Percentiles rank a stretch among this genome's conserved stretches.
Conservation (phyloP, 345 rosid species). For the Capsella bursapastoris region DNA sequence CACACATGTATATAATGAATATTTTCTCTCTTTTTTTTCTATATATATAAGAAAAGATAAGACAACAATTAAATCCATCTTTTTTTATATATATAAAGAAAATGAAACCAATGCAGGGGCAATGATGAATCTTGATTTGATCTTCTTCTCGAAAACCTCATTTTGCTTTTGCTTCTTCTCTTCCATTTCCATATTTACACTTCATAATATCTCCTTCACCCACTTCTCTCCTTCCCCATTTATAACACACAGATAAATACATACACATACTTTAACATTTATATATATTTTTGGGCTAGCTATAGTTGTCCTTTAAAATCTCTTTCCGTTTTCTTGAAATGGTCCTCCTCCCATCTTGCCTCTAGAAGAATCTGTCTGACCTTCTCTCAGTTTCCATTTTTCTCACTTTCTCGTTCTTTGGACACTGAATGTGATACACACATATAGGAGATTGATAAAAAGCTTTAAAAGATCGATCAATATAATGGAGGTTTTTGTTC, state of each 20-base stretch:
- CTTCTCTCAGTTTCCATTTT: conserved; percentile 31
- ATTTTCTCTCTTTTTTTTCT: not conserved
- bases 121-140: conserved; percentile 47
- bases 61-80: conserved; percentile 32
- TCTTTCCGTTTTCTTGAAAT: conserved; percentile 41
- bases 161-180: conserved; percentile 44
- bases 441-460: conserved; percentile 22
- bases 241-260: conserved; percentile 38
- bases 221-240: conserved; percentile 60
- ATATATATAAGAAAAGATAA: conserved; percentile 19
- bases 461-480: conserved; percentile 27
- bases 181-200: conserved; percentile 47
- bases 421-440: conserved; percentile 57
- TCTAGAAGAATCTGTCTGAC: conserved; percentile 21
- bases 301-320: conserved; percentile 14
- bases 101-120: conserved; percentile 33
- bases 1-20: conserved; percentile 53
- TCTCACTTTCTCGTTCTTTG: conserved; percentile 39
- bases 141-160: conserved; percentile 42
- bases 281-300: conserved; percentile 35
- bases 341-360: conserved; percentile 22
- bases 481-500: conserved; percentile 28
- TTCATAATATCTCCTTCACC: conserved; percentile 58
- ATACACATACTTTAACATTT: conserved; percentile 31
- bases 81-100: conserved; percentile 5